phyloP scores from a whole-genome alignment of 1,284 basidiomycete species.

The Phellinidium pouzarii region DNA sequence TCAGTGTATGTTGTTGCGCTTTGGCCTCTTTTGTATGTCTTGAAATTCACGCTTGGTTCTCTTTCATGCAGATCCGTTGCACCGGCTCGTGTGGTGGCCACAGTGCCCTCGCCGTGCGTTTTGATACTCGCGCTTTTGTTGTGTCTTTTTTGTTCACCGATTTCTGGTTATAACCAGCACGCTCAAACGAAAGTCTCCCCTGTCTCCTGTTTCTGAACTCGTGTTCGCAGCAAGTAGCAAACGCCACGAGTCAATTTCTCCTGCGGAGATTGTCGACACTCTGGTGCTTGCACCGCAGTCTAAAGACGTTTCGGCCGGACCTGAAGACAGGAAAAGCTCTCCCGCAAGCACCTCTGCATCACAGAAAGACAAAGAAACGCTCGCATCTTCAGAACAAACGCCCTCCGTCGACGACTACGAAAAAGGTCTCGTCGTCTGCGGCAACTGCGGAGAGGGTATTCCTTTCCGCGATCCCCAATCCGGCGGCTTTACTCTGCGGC shows the following conservation, averaged over 20 bases:
- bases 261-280: conserved; percentile 1
- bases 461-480: conserved; percentile 57
- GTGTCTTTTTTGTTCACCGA: background rate
- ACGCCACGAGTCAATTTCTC: background rate
- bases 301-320: background rate
- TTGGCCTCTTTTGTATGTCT: background rate
- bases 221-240: background rate
- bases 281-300: background rate
- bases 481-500: conserved; percentile 55
- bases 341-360: background rate
- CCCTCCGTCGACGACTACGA: background rate
- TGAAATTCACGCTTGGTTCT: background rate
- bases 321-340: background rate
- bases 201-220: conserved; percentile 4
- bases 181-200: conserved; percentile 13
- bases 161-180: background rate
- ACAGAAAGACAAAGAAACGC: background rate
- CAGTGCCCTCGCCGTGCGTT: conserved; percentile 14
- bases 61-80: conserved; percentile 4
- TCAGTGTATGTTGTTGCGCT: conserved; percentile 1
- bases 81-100: conserved; percentile 2
- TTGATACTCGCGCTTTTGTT: background rate
- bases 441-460: conserved; percentile 49
- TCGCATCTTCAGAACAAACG: background rate
- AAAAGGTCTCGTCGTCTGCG: conserved; percentile 56